phyloP scores from a whole-genome alignment of 1,284 basidiomycete genomes.

The Sanghuangporus baumii region DNA sequence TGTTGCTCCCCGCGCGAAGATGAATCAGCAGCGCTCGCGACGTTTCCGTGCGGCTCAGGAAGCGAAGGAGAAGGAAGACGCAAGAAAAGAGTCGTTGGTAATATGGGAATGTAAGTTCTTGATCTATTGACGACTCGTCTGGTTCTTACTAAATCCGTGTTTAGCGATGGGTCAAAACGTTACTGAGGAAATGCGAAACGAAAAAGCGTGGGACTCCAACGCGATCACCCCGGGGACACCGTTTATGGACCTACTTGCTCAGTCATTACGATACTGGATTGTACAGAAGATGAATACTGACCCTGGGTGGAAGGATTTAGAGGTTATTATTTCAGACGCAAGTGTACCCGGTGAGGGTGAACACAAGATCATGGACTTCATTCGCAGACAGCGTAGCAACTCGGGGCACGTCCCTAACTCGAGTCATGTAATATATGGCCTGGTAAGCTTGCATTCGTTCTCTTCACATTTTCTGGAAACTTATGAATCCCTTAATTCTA shows the following conservation, averaged over 20 bases:
- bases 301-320: constrained; percentile 93
- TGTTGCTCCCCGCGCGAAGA: constrained; percentile 97
- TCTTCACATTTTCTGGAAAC: neutral
- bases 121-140: neutral
- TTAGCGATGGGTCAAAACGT: constrained; percentile 87
- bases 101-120: constrained; percentile 72
- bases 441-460: constrained; percentile 47
- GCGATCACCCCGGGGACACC: constrained; percentile 99
- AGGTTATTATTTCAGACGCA: constrained; percentile 97
- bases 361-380: constrained; percentile 99
- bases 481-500: constrained; percentile 27
- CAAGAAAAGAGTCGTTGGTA: constrained; percentile 72
- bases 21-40: constrained; percentile 97
- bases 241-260: constrained; percentile 93
- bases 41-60: constrained; percentile 95
- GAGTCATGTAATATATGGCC: constrained; percentile 94
- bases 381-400: constrained; percentile 85
- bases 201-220: constrained; percentile 95
- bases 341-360: constrained; percentile 98
- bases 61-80: constrained; percentile 90
- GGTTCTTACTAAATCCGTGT: constrained; percentile 1
- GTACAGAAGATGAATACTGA: constrained; percentile 93
- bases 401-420: constrained; percentile 93
- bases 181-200: constrained; percentile 79
- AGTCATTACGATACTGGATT: constrained; percentile 93